Conservation (phyloP, 306 rosid species). For the apple (Malus domestica) region DNA sequence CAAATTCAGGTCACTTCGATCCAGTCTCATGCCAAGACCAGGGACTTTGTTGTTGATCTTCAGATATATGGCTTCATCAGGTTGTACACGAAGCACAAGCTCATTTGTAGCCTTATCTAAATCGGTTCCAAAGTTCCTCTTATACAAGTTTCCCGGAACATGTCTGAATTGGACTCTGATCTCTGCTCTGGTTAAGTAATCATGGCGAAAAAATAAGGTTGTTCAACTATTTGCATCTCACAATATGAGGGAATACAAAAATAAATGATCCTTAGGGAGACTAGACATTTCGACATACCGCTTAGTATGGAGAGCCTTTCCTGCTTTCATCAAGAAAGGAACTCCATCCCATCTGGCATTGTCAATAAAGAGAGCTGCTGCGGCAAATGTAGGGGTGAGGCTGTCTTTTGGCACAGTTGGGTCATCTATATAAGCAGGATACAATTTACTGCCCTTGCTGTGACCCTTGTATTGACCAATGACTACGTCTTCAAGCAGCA, state of each 20-base stretch:
- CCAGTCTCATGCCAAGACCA: constrained; percentile 95
- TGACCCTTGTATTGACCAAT: constrained; percentile 93
- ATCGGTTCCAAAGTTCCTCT: constrained; percentile 77
- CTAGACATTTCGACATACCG: constrained; percentile 33
- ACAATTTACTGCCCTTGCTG: constrained; percentile 61
- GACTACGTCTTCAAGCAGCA: constrained; percentile 76
- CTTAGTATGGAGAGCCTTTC: constrained; percentile 91
- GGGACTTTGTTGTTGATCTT: constrained; percentile 97
- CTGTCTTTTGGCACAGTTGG: constrained; percentile 77
- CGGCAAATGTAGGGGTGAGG: constrained; percentile 94
- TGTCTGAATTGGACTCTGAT: constrained; percentile 96
- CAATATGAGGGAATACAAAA: constrained; percentile 4
- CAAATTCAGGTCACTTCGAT: constrained; percentile 84
- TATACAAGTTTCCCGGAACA: constrained; percentile 94
- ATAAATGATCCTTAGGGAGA: not conserved
- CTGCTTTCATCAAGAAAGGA: constrained; percentile 97
- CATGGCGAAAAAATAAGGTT: constrained; percentile 8
- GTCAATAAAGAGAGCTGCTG: constrained; percentile 81
- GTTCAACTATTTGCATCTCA: constrained; percentile 11
- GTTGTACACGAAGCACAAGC: constrained; percentile 97
- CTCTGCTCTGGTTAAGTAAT: constrained; percentile 66
- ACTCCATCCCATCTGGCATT: constrained; percentile 99
- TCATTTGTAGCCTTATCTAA: constrained; percentile 89
- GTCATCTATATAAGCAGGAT: constrained; percentile 72
- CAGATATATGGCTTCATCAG: constrained; percentile 90